Percentiles rank a stretch among this genome's conserved stretches.
These are phyloP conservation scores for Kentomonas sorsogonicus DNA, from an alignment of 208 protist species.

Conservation along the genomic window DNA sequence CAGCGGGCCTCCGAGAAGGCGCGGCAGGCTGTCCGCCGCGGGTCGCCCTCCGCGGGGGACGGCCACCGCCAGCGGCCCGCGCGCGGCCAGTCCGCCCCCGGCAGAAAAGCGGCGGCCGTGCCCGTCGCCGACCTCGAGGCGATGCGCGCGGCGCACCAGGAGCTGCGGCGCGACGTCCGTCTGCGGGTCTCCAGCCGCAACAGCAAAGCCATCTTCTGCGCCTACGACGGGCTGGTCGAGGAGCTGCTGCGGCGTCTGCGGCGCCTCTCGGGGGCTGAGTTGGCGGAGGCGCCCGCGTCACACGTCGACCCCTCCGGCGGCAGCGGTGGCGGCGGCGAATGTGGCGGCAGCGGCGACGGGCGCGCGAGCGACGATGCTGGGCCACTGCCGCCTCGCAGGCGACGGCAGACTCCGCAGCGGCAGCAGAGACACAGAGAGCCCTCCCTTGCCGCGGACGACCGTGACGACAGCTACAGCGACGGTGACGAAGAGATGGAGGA, in stretches of 20 bases:
- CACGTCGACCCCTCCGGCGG: no score
- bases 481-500: background rate
- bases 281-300: no score
- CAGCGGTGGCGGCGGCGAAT: no score
- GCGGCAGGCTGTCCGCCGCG: constrained; percentile 14
- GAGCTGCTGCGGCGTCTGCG: constrained; percentile 22
- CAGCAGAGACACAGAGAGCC: background rate
- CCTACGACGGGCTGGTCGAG: constrained; percentile 55
- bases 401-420: background rate
- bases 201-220: constrained; percentile 54
- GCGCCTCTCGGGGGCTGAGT: background rate
- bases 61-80: constrained; percentile 1
- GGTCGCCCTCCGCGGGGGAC: constrained; percentile 2
- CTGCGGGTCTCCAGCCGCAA: constrained; percentile 64
- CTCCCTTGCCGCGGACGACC: background rate
- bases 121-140: constrained; percentile 9
- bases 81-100: background rate
- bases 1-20: constrained; percentile 10
- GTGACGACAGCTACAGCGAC: background rate
- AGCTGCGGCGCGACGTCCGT: constrained; percentile 64
- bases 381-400: background rate
- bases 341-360: background rate
- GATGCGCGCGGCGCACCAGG: constrained; percentile 35
- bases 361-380: background rate
- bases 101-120: background rate